Percentiles rank a stretch among this genome's conserved stretches.
Conservation (phyloP, 2,329 filamentous ascomycete genomes). For the Penicillium brasilianum region DNA sequence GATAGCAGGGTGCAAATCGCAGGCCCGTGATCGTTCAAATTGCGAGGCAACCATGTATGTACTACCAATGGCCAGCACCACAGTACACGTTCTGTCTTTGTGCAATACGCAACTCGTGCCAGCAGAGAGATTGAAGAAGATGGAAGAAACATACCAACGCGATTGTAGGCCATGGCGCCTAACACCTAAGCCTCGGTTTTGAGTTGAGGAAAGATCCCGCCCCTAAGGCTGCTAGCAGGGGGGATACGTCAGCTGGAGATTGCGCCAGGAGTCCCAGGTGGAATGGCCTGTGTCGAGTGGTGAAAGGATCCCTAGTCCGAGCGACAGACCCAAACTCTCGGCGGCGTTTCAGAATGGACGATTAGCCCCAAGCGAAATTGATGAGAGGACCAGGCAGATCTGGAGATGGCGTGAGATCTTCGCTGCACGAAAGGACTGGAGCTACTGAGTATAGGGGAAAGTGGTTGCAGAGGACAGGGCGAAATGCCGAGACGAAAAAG, state of each 20-base stretch:
- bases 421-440: constrained; percentile 17
- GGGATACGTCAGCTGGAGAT: constrained; percentile 32
- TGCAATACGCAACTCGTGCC: neutral
- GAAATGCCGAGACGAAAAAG: constrained; percentile 11
- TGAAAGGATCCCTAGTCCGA: constrained; percentile 23
- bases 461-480: constrained; percentile 10
- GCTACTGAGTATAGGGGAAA: neutral
- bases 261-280: constrained; percentile 35
- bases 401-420: neutral
- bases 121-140: constrained; percentile 11
- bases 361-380: constrained; percentile 12
- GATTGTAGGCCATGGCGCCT: constrained; percentile 67
- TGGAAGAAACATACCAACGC: constrained; percentile 64
- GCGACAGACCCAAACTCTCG: constrained; percentile 25
- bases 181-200: constrained; percentile 25
- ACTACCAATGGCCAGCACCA: constrained; percentile 19
- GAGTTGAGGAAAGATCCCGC: constrained; percentile 32
- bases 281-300: constrained; percentile 21
- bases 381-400: constrained; percentile 8
- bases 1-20: constrained; percentile 5
- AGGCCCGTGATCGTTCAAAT: neutral
- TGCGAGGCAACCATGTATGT: constrained; percentile 8
- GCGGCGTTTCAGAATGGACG: constrained; percentile 29
- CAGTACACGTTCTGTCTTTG: neutral
- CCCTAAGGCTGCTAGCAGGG: constrained; percentile 21